Conservation (phyloP, 2,329 filamentous ascomycete species). For the Microthyrium microscopicum region DNA sequence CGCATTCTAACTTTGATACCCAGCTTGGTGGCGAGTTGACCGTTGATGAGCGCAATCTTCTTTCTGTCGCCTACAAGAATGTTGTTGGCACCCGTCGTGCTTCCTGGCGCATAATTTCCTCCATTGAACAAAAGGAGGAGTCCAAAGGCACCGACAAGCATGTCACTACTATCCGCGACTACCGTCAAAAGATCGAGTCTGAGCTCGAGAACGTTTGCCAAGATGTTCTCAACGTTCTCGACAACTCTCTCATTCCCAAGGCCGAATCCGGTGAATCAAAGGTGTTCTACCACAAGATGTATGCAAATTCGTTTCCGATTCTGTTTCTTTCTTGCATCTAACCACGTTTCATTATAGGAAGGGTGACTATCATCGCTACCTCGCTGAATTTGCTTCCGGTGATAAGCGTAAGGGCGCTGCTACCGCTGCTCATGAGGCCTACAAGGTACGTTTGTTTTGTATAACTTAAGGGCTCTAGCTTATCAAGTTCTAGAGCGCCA, state of each 20-base stretch:
- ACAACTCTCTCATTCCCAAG: constrained; percentile 85
- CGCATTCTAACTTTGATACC: constrained; percentile 4
- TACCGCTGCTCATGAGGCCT: constrained; percentile 79
- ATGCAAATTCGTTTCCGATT: constrained; percentile 31
- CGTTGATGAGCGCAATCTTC: constrained; percentile 68
- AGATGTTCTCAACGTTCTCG: constrained; percentile 89
- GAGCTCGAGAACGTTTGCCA: constrained; percentile 97
- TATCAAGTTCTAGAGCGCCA: constrained; percentile 54
- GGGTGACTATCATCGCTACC: constrained; percentile 92
- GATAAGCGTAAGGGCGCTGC: constrained; percentile 85
- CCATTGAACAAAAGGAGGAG: constrained; percentile 99
- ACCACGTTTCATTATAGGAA: constrained; percentile 47
- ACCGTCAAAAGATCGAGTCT: constrained; percentile 94
- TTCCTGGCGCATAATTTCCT: constrained; percentile 98
- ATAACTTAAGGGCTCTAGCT: constrained; percentile 3
- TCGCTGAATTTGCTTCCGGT: constrained; percentile 81
- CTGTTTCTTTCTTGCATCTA: constrained; percentile 2
- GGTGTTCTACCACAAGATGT: constrained; percentile 99
- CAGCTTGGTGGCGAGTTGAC: constrained; percentile 51
- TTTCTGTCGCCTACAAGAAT: constrained; percentile 99
- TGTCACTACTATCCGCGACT: constrained; percentile 83
- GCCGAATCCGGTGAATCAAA: constrained; percentile 95
- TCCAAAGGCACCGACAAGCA: constrained; percentile 96
- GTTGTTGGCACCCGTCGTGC: constrained; percentile 95
- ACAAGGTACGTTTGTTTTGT: constrained; percentile 55